Percentiles rank a stretch among this genome's conserved stretches.
Conservation (phyloP, 2,329 filamentous ascomycete genomes). For the Exophiala viscosa region DNA sequence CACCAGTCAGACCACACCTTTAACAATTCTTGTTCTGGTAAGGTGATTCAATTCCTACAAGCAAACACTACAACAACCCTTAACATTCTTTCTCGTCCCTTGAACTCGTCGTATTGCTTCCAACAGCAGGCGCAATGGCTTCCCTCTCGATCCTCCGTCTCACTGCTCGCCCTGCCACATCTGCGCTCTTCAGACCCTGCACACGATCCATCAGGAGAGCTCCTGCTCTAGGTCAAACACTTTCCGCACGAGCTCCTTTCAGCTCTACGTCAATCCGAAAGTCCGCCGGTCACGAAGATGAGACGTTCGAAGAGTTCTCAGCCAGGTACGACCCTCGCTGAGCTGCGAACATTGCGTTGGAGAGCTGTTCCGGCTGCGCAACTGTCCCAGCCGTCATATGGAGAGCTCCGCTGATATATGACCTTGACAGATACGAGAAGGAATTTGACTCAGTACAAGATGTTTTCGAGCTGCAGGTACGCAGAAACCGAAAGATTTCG, state of each 20-base stretch:
- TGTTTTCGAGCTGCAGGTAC: conserved; percentile 99
- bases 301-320: conserved; percentile 98
- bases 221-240: conserved; percentile 23
- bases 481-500: neutral
- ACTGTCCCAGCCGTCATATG: conserved; percentile 28
- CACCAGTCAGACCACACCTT: conserved; percentile 10
- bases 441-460: conserved; percentile 97
- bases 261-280: conserved; percentile 54
- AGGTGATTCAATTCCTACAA: too few relatives aligned
- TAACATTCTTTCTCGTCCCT: conserved; percentile 11
- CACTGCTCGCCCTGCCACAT: conserved; percentile 60
- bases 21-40: conserved; percentile 17
- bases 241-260: conserved; percentile 32
- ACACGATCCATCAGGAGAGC: conserved; percentile 25
- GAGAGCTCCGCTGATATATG: conserved; percentile 37
- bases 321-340: conserved; percentile 66
- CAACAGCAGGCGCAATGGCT: conserved; percentile 53
- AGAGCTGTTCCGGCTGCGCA: conserved; percentile 3
- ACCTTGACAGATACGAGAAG: conserved; percentile 83
- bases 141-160: conserved; percentile 66
- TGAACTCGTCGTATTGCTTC: neutral
- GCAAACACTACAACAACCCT: conserved; percentile 8
- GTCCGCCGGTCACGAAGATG: conserved; percentile 70
- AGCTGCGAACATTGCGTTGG: neutral
- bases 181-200: conserved; percentile 26